phyloP scores from a whole-genome alignment of 805 yeast genomes.

The Cyberlindnera subsufficiens region DNA sequence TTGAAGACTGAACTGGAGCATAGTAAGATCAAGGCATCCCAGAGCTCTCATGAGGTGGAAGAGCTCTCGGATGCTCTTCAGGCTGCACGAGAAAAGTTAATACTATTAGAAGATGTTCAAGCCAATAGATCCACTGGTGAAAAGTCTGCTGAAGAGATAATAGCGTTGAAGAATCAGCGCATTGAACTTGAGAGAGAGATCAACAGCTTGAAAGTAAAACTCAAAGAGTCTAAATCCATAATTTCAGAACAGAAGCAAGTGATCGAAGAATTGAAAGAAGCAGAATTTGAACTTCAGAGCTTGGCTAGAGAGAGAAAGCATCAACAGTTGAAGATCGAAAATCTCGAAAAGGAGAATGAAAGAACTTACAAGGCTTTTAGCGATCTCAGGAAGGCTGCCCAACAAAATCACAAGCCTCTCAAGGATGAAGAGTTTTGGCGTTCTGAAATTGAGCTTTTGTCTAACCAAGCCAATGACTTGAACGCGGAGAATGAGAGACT shows the following conservation, averaged over 20 bases:
- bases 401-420: conserved; percentile 1
- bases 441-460: conserved; percentile 22
- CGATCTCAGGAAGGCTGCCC: conserved; percentile 12
- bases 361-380: conserved; percentile 20
- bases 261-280: conserved; percentile 18
- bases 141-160: conserved; percentile 6
- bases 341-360: conserved; percentile 29
- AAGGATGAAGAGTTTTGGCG: conserved; percentile 23
- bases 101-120: conserved; percentile 7
- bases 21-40: background rate
- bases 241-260: conserved; percentile 17
- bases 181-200: conserved; percentile 14
- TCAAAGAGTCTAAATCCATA: conserved; percentile 17
- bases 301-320: conserved; percentile 11
- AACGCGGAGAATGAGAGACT: conserved; percentile 31
- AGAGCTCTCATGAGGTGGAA: conserved; percentile 1
- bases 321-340: conserved; percentile 16
- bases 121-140: conserved; percentile 8
- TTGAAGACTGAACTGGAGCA: conserved; percentile 2
- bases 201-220: conserved; percentile 9
- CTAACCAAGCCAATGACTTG: conserved; percentile 29
- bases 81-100: conserved; percentile 3
- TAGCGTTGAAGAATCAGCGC: conserved; percentile 4
- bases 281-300: conserved; percentile 15
- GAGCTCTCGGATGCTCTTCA: conserved; percentile 2